A percentile compares a stretch with the other conserved stretches of the same genome.
phyloP scores from a whole-genome alignment of 345 rosid species.

The Leavenworthia alabamica region DNA sequence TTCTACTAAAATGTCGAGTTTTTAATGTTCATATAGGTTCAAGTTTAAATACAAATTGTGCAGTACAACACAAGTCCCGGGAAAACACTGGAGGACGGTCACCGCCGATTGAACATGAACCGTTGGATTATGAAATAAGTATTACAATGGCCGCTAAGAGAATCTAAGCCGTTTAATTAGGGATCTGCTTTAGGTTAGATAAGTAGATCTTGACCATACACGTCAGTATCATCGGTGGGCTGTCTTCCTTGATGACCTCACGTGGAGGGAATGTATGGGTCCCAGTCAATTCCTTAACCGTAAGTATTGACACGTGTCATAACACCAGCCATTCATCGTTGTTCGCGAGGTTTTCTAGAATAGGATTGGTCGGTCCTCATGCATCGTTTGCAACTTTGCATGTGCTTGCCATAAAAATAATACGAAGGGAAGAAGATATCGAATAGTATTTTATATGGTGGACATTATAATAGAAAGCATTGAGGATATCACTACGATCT shows the following conservation, averaged over 20 bases:
- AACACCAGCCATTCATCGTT: constrained; percentile 11
- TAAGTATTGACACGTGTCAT: constrained; percentile 32
- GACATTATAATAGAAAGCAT: constrained; percentile 12
- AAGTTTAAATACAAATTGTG: constrained; percentile 41
- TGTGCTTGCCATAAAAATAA: constrained; percentile 25
- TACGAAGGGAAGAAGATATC: not conserved
- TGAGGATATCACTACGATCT: constrained; percentile 10
- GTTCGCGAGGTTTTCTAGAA: constrained; percentile 21
- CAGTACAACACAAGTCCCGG: constrained; percentile 33
- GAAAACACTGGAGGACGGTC: constrained; percentile 57
- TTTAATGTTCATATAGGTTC: constrained; percentile 8
- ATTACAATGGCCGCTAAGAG: constrained; percentile 39
- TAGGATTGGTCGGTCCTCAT: constrained; percentile 33
- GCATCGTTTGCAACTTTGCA: constrained; percentile 36
- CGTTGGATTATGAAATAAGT: constrained; percentile 41
- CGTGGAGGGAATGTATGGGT: constrained; percentile 33
- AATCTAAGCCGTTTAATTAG: constrained; percentile 45
- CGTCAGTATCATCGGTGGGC: constrained; percentile 22
- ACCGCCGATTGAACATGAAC: constrained; percentile 47
- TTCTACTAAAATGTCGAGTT: constrained; percentile 28
- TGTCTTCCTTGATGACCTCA: constrained; percentile 32
- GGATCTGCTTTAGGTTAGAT: constrained; percentile 22
- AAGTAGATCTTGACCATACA: constrained; percentile 43
- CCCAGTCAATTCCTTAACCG: not conserved
- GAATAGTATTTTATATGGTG: constrained; percentile 17